Conservation (phyloP, 139 green algal genomes). For the Pycnococcus provasolii region DNA sequence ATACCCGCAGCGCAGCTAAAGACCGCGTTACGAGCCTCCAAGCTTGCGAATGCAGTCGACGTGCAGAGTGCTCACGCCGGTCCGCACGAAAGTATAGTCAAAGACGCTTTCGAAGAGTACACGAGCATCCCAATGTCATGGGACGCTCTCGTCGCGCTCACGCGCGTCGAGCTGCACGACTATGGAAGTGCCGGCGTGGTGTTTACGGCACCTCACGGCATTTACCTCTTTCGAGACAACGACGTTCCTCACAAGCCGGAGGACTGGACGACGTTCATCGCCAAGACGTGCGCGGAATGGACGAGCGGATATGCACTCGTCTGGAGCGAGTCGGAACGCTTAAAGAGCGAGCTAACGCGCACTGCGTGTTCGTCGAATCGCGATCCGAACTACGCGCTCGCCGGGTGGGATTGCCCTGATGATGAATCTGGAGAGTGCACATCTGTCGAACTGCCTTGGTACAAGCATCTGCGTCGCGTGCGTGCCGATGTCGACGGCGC, state of each 20-base stretch:
- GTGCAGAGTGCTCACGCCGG: no score
- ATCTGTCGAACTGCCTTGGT: no score
- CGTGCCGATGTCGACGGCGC: no score
- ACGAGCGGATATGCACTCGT: neutral
- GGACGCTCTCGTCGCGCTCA: no score
- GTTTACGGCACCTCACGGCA: conserved; percentile 7
- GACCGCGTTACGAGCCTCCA: no score
- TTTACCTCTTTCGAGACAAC: neutral
- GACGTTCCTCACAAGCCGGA: neutral
- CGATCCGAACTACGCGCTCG: neutral
- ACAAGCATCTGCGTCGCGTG: neutral
- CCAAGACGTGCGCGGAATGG: neutral
- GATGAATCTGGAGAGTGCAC: no score
- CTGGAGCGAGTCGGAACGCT: conserved; percentile 1
- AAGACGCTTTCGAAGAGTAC: no score
- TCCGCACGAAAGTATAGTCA: no score
- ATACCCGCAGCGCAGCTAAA: no score
- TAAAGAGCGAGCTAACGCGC: neutral
- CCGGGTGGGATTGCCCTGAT: neutral
- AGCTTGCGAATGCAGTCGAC: no score
- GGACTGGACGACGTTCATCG: conserved; percentile 11
- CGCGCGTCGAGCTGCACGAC: no score
- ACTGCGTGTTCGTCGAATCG: neutral
- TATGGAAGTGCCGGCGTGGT: neutral
- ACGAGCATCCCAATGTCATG: no score